Base-by-base conservation (phyloP, 129 eudicot genomes). In the Chrysanthemum seticuspe region DNA sequence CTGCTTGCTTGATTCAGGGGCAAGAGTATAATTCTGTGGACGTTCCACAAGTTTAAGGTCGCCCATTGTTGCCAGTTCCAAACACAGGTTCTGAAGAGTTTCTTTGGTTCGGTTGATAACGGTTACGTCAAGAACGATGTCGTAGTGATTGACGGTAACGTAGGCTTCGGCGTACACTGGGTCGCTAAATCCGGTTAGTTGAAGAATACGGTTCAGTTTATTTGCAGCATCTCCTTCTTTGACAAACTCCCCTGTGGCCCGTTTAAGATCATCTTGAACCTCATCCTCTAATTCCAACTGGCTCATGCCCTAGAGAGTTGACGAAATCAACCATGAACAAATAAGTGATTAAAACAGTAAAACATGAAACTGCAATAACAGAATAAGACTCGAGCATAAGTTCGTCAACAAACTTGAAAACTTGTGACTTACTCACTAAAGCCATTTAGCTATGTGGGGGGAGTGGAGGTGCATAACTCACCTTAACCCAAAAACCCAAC, bases 101-200 rank as follows among this genome's bases (percentile, higher is more conserved):
- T 87, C 97, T 81, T 93, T 93, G 34, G 98, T 93, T 73, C 98
- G 80, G 83, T 93, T 93, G 16, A 93, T 93, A 45, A 93, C 89
- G 0, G 98, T 93, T 40, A 93, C 97, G 77, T 93, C 98, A 81
- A 93, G 97, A 62, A 93, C 92, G 67, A 93, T 93, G 67, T 93
- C 98, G 58, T 93, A 93, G 79, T 93, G 98, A 77, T 93, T 92
- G 64, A 93, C 98, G 48, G 98, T 93, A 21, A 93, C 98, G 76
- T 86, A 93, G n/a, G 98, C 98, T 79, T 93, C 98, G 15, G 98
- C 97, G 65, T 93, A 93, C 11, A 93, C 98, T 2, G 98, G 98
- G 34, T 93, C 98, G 62, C 98, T 93, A 65, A 93, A 93, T 64
- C 98, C 98, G 7, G 98, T 93, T 51, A 93, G 92, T 66, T 93